Conservation (phyloP, 164 flowering plant genomes). For the Macadamia tetraphylla region DNA sequence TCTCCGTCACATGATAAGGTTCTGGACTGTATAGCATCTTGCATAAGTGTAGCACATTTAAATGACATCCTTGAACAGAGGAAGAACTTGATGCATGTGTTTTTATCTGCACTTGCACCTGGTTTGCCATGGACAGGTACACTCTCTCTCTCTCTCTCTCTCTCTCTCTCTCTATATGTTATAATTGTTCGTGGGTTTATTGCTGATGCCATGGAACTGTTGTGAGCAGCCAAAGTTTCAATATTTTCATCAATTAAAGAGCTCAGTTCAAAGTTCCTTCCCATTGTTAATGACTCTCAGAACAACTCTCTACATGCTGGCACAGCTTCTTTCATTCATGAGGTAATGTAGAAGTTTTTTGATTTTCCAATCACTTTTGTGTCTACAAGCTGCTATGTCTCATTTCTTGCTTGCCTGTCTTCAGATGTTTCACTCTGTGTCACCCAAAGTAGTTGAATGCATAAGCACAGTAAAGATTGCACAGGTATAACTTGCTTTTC, state of each 20-base stretch:
- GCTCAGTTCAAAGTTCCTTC: conserved; percentile 53
- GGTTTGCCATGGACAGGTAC: conserved; percentile 75
- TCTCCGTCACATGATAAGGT: conserved; percentile 56
- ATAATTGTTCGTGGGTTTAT: not conserved
- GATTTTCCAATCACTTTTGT: not conserved
- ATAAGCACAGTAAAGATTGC: conserved; percentile 69
- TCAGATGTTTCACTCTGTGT: conserved; percentile 48
- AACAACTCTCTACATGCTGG: conserved; percentile 24
- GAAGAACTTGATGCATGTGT: conserved; percentile 47
- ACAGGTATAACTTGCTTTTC: conserved; percentile 47
- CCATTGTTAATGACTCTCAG: conserved; percentile 17
- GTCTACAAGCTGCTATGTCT: not conserved
- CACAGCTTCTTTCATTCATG: conserved; percentile 35
- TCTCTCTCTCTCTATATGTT: not conserved
- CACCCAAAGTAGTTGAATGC: conserved; percentile 61
- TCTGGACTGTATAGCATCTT: conserved; percentile 58
- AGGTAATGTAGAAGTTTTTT: conserved; percentile 39
- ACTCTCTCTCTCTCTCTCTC: conserved; percentile 4
- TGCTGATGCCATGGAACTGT: conserved; percentile 10
- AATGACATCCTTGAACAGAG: conserved; percentile 54
- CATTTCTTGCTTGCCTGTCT: conserved; percentile 14
- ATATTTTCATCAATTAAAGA: conserved; percentile 61
- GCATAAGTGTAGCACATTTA: conserved; percentile 51
- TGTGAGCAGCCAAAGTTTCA: conserved; percentile 65
- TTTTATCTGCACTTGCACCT: conserved; percentile 42